Base-by-base conservation (phyloP, 1,284 basidiomycete genomes). In the Pseudozyma hubeiensis region DNA sequence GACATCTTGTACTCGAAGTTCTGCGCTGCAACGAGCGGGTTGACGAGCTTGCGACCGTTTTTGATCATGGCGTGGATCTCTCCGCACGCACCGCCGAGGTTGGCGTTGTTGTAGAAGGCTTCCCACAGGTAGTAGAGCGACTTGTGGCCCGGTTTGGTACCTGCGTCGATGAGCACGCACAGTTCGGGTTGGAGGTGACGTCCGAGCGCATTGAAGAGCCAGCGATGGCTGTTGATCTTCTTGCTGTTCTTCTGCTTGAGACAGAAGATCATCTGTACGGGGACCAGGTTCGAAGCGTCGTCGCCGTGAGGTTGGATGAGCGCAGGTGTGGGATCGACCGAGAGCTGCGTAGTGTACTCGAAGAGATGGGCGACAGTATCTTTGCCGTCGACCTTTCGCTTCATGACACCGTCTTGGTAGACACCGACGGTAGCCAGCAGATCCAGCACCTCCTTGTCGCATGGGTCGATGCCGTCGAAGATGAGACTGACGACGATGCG, bases 1-100 rank as follows among this genome's bases (percentile, higher is more conserved):
- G 90, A 91, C 91, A 96, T 95, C 88, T 97, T 97, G 87, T 97
- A 97, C 86, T 97, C 94, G 71, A 95, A 95, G 84, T 95, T 94
- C 86, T 95, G 93, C 16, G 93, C 92, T 6, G 93, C 93, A 3
- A 84, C 82, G 1, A 84, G 71, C 11, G 81, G 82, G 58, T 84
- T 84, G 64, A 84, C 50, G n/a, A 84, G 77, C 69, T 82, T 84
- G 30, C 65, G 59, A 17, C 82, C 82, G 56, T 74, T 73, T 55
- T 78, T 71, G 54, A 82, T 71, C 82, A 83, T 83, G 47, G 79
- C 81, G 62, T 83, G 82, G 39, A 84, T 84, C 69, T 84, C 82
- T 14, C 82, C 82, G 54, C 82, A 84, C 6, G 81, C 80, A 39
- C 82, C 82, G 37, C 82, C 82, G 48, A 84, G 69, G 59, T 82